These are phyloP conservation scores for Dactylellina parvicollis DNA, from an alignment of 2,329 filamentous ascomycete genomes.

Conservation along the genomic window DNA sequence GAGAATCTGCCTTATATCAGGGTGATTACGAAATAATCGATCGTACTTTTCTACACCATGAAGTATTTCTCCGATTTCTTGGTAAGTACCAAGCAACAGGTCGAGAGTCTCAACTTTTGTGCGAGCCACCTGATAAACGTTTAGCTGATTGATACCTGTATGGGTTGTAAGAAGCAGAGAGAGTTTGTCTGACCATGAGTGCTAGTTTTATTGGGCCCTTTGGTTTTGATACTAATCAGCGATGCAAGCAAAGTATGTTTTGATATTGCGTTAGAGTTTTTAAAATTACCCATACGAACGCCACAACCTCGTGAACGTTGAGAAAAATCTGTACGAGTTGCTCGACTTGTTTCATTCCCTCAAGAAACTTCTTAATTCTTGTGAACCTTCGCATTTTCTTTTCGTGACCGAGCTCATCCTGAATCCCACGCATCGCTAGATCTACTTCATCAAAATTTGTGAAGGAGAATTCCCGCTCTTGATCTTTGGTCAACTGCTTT, in stretches of 20 bases:
- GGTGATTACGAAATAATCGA: constrained; percentile 39
- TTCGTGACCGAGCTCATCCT: constrained; percentile 36
- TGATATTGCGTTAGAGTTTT: constrained; percentile 30
- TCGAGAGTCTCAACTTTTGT: constrained; percentile 53
- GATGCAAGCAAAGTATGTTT: neutral
- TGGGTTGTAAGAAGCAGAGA: neutral
- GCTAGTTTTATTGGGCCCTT: constrained; percentile 17
- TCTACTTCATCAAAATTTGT: constrained; percentile 41
- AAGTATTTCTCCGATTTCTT: constrained; percentile 56
- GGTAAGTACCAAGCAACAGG: constrained; percentile 55
- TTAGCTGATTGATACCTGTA: neutral
- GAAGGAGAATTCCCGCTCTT: constrained; percentile 28
- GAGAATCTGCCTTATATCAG: constrained; percentile 44
- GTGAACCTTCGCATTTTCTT: constrained; percentile 54
- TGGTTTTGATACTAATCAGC: too few relatives aligned
- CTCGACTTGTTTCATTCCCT: constrained; percentile 56
- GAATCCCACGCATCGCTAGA: constrained; percentile 38
- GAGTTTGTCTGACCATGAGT: neutral
- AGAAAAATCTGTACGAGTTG: constrained; percentile 56
- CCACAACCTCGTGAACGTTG: constrained; percentile 55
- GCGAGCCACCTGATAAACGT: constrained; percentile 17
- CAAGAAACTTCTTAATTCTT: constrained; percentile 55
- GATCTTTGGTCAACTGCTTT: constrained; percentile 36
- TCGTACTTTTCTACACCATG: constrained; percentile 55
- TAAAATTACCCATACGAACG: constrained; percentile 56